These are phyloP conservation scores for Suillus bovinus DNA, from an alignment of 768 basidiomycete species.

Conservation along the genomic window DNA sequence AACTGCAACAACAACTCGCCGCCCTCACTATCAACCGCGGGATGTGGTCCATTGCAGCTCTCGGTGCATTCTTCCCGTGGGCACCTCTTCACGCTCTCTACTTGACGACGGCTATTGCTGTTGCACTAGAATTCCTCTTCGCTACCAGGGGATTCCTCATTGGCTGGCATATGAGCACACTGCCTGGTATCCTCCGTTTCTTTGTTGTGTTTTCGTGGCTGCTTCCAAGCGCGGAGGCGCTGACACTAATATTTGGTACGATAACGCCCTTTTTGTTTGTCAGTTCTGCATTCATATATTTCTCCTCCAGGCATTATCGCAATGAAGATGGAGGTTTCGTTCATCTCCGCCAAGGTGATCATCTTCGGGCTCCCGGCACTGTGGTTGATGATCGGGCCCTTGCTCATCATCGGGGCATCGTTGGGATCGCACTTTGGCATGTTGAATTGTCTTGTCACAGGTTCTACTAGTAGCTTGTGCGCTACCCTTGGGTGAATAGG, in stretches of 20 bases:
- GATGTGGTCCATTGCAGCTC: slow-evolving; percentile 7
- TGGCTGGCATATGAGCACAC: slow-evolving; percentile 1
- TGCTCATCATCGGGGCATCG: slow-evolving; percentile 3
- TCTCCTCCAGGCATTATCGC: neutral
- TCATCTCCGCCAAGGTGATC: slow-evolving; percentile 6
- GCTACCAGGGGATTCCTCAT: slow-evolving; percentile 5
- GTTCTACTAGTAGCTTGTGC: slow-evolving; percentile 1
- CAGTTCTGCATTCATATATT: neutral
- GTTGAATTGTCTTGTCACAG: neutral
- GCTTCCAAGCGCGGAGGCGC: slow-evolving; percentile 1
- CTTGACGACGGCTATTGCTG: slow-evolving; percentile 1
- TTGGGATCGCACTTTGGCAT: slow-evolving; percentile 6
- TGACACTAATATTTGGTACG: slow-evolving; percentile 3
- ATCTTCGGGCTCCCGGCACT: slow-evolving; percentile 5
- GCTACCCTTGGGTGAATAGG: neutral
- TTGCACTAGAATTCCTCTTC: slow-evolving; percentile 2
- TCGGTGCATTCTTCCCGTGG: neutral
- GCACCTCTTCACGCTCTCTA: slow-evolving; percentile 6
- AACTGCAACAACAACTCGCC: slow-evolving; percentile 4
- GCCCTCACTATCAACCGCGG: slow-evolving; percentile 8
- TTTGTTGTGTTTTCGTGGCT: slow-evolving; percentile 4
- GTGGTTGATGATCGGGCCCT: slow-evolving; percentile 2
- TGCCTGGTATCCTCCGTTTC: neutral
- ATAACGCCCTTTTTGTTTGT: neutral
- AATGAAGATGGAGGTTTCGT: slow-evolving; percentile 7